These are phyloP conservation scores for Chalara sp. DNA, from an alignment of 2,329 filamentous ascomycete species.

Conservation along the genomic window DNA sequence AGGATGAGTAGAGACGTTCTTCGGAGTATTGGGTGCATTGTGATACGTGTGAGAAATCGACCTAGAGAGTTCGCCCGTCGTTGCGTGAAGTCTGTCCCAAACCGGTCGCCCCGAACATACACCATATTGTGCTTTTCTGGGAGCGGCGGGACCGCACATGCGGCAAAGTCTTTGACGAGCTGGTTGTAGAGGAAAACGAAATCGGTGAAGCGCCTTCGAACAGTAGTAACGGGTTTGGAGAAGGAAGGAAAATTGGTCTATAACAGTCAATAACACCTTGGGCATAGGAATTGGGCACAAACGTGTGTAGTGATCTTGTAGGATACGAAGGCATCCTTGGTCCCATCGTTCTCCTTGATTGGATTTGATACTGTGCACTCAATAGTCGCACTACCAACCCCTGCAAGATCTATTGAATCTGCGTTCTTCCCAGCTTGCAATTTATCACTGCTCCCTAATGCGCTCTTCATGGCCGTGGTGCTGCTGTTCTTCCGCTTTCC, in stretches of 20 bases:
- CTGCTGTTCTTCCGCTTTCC: conserved; percentile 13
- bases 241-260: conserved; percentile 94
- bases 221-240: conserved; percentile 68
- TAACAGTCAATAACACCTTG: conserved; percentile 11
- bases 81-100: conserved; percentile 85
- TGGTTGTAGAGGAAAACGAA: conserved; percentile 96
- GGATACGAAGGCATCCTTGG: conserved; percentile 93
- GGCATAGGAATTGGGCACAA: conserved; percentile 23
- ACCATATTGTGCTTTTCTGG: conserved; percentile 99
- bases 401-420: conserved; percentile 45
- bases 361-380: conserved; percentile 79
- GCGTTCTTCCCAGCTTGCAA: conserved; percentile 27
- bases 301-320: conserved; percentile 91
- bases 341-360: conserved; percentile 92
- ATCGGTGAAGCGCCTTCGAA: conserved; percentile 92
- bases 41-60: conserved; percentile 80
- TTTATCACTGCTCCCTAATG: conserved; percentile 11
- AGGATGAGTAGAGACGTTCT: conserved; percentile 75
- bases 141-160: conserved; percentile 86
- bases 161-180: conserved; percentile 79
- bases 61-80: conserved; percentile 85
- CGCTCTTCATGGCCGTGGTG: conserved; percentile 1
- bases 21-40: conserved; percentile 82
- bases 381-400: conserved; percentile 65
- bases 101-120: conserved; percentile 93